Percentiles rank a stretch among this genome's conserved stretches.
Evolutionary conservation across 2,329 filamentous ascomycete species (phyloP).

Genomic region (Pseudocercospora crystallina): DNA sequence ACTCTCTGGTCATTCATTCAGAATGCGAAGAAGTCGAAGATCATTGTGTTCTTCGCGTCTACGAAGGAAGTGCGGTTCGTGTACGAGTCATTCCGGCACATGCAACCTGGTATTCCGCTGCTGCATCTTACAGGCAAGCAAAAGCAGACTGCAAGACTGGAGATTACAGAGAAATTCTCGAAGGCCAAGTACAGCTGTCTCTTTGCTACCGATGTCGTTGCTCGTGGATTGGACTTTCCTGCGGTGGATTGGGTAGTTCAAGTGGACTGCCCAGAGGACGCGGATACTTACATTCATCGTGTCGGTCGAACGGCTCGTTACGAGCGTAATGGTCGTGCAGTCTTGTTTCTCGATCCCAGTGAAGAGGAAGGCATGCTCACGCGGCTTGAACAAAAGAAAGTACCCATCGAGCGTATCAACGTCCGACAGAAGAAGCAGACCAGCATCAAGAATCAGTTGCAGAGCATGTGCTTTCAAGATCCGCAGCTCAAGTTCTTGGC

Average conservation of each 20-base stretch:
- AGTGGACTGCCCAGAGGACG: slow-evolving; percentile 93
- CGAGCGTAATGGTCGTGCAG: slow-evolving; percentile 80
- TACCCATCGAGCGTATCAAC: slow-evolving; percentile 82
- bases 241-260: slow-evolving; percentile 99
- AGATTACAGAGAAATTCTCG: slow-evolving; percentile 82
- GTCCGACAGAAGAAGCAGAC: slow-evolving; percentile 86
- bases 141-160: slow-evolving; percentile 83
- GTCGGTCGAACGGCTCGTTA: slow-evolving; percentile 94
- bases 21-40: slow-evolving; percentile 87
- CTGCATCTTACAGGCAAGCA: slow-evolving; percentile 92
- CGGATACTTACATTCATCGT: slow-evolving; percentile 95
- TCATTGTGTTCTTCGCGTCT: slow-evolving; percentile 90
- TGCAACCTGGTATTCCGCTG: slow-evolving; percentile 90
- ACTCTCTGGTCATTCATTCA: slow-evolving; percentile 92
- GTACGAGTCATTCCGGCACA: slow-evolving; percentile 86
- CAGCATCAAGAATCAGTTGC: slow-evolving; percentile 78
- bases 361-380: slow-evolving; percentile 92
- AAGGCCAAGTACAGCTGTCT: slow-evolving; percentile 80
- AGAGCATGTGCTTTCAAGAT: slow-evolving; percentile 95
- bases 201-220: slow-evolving; percentile 93
- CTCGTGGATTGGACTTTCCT: slow-evolving; percentile 91
- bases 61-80: slow-evolving; percentile 96
- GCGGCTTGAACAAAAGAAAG: slow-evolving; percentile 81
- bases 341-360: slow-evolving; percentile 86
- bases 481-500: slow-evolving; percentile 91